Evolutionary conservation across 345 rosid genomes (phyloP).

Genomic region (Pugionium cornutum): DNA sequence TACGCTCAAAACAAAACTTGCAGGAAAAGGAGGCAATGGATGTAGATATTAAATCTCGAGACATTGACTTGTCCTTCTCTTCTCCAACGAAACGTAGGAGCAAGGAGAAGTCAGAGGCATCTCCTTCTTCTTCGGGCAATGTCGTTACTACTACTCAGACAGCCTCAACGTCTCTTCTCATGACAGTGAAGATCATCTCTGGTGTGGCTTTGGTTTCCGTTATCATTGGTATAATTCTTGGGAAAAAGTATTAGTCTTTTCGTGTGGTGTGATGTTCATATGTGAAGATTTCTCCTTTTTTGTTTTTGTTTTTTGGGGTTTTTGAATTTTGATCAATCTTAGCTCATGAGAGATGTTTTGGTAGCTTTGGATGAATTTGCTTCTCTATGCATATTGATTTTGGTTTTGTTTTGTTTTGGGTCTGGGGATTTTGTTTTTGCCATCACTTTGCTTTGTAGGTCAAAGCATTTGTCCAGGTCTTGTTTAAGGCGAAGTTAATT

Average conservation of each 20-base stretch:
- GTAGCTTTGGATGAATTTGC: constrained; percentile 27
- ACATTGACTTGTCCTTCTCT: constrained; percentile 52
- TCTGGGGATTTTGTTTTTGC: constrained; percentile 6
- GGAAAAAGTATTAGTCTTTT: constrained; percentile 66
- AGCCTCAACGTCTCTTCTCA: constrained; percentile 41
- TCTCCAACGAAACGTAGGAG: constrained; percentile 74
- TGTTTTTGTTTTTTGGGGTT: constrained; percentile 1
- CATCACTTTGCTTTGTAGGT: constrained; percentile 31
- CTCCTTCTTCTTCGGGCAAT: constrained; percentile 46
- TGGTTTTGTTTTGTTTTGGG: constrained; percentile 5
- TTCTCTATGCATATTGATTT: constrained; percentile 33
- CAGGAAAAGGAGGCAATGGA: constrained; percentile 50
- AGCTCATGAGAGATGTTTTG: constrained; percentile 20
- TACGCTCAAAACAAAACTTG: constrained; percentile 18
- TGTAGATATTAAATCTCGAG: constrained; percentile 69
- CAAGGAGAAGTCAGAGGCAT: constrained; percentile 67
- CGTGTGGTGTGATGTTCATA: constrained; percentile 31
- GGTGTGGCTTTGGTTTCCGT: constrained; percentile 76
- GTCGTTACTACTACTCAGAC: constrained; percentile 36
- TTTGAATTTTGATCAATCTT: constrained; percentile 35
- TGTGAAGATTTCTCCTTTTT: constrained; percentile 26
- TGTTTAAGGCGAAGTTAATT: constrained; percentile 30
- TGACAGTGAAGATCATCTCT: constrained; percentile 52
- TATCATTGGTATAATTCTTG: constrained; percentile 71
- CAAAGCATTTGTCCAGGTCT: constrained; percentile 29